A percentile compares a stretch with the other conserved stretches of the same genome.
Conservation (phyloP, 2,329 filamentous ascomycete genomes). For the Verticillium albo-atrum region DNA sequence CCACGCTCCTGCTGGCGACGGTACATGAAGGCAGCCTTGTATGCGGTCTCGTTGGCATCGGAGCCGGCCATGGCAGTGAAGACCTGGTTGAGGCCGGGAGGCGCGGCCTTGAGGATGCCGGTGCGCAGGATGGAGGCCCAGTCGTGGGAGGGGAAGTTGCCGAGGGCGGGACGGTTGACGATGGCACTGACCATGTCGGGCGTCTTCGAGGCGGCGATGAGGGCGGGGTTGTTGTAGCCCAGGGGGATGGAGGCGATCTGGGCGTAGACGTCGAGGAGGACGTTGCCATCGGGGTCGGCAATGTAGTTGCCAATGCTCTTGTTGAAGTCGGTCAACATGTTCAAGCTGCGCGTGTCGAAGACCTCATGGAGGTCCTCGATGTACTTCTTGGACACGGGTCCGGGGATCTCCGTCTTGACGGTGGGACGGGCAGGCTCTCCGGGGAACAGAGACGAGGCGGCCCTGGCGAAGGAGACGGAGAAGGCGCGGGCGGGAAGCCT, state of each 20-base stretch:
- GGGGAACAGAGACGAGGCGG: slow-evolving; percentile 27
- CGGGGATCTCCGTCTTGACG: slow-evolving; percentile 63
- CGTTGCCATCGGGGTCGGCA: slow-evolving; percentile 66
- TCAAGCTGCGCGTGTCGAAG: slow-evolving; percentile 81
- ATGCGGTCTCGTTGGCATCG: slow-evolving; percentile 90
- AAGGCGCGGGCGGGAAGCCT: slow-evolving; percentile 4
- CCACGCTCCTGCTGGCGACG: slow-evolving; percentile 77
- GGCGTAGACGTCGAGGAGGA: slow-evolving; percentile 74
- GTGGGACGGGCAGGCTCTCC: slow-evolving; percentile 49
- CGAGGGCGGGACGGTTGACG: slow-evolving; percentile 84
- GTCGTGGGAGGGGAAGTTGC: slow-evolving; percentile 84
- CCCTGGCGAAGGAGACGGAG: slow-evolving; percentile 7
- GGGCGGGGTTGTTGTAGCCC: slow-evolving; percentile 83
- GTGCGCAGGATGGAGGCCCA: slow-evolving; percentile 77
- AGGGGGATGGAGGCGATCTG: slow-evolving; percentile 92
- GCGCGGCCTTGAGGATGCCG: slow-evolving; percentile 77
- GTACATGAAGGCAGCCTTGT: slow-evolving; percentile 96
- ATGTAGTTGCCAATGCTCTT: slow-evolving; percentile 79
- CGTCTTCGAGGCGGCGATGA: slow-evolving; percentile 65
- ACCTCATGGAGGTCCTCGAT: slow-evolving; percentile 70
- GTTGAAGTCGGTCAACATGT: slow-evolving; percentile 74
- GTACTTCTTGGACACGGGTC: slow-evolving; percentile 66
- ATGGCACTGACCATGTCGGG: slow-evolving; percentile 76
- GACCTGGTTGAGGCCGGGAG: slow-evolving; percentile 79
- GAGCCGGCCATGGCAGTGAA: slow-evolving; percentile 88